Evolutionary conservation across 495 filamentous ascomycete genomes (phyloP).

Genomic region (Podospora fimiseda): DNA sequence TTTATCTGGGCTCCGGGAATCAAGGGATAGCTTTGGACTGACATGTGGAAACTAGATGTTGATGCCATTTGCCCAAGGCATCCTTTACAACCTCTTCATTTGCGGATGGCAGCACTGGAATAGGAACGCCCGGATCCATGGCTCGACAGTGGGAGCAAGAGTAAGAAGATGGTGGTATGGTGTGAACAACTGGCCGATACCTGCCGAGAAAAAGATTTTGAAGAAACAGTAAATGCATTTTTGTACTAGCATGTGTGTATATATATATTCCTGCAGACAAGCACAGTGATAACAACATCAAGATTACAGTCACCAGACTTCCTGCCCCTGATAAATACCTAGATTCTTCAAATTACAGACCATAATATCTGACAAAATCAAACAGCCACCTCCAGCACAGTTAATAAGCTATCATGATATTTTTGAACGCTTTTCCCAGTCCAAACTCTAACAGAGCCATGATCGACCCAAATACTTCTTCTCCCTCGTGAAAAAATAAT

Average conservation of each 20-base stretch:
- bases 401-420: too few species aligned
- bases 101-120: conserved; percentile 84
- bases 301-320: too few species aligned
- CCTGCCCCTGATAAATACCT: too few species aligned
- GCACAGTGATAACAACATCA: too few species aligned
- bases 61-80: conserved; percentile 75
- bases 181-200: conserved; percentile 78
- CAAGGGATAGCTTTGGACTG: too few species aligned
- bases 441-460: too few species aligned
- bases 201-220: conserved; percentile 20
- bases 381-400: neutral
- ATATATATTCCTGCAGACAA: neutral
- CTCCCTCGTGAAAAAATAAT: too few species aligned
- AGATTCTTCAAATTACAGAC: neutral
- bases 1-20: too few species aligned
- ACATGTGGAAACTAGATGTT: conserved; percentile 50
- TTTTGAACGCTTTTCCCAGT: too few species aligned
- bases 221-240: conserved; percentile 1
- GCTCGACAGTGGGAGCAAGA: conserved; percentile 61
- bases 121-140: conserved; percentile 59
- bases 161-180: conserved; percentile 84
- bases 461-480: too few species aligned
- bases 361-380: neutral
- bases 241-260: neutral
- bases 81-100: conserved; percentile 72